A percentile compares a stretch with the other conserved stretches of the same genome.
phyloP scores from a whole-genome alignment of 805 yeast genomes.

The Scheffersomyces coipomensis region DNA sequence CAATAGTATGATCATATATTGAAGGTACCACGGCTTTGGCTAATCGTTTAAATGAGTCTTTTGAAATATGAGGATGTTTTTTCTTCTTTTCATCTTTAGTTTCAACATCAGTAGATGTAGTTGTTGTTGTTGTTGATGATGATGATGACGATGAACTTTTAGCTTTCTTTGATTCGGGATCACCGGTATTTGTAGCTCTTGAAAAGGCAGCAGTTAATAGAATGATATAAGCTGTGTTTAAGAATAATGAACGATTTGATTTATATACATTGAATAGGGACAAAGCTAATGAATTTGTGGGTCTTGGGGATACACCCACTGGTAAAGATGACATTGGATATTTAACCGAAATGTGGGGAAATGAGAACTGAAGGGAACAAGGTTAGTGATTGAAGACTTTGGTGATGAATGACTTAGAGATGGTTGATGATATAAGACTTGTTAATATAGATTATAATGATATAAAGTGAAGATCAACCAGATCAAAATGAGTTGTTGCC shows the following conservation, averaged over 20 bases:
- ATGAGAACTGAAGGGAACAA: no score
- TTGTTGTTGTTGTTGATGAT: conserved; percentile 4
- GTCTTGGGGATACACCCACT: no score
- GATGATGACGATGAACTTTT: neutral
- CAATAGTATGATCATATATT: conserved; percentile 24
- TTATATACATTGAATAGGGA: conserved; percentile 34
- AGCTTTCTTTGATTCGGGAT: conserved; percentile 5
- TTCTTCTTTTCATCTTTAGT: conserved; percentile 6
- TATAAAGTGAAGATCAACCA: no score
- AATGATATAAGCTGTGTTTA: conserved; percentile 41
- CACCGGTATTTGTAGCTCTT: conserved; percentile 33
- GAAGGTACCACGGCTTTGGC: conserved; percentile 35
- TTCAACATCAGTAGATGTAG: conserved; percentile 1
- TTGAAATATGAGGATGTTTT: conserved; percentile 24
- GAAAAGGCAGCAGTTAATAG: conserved; percentile 42
- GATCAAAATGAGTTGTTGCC: no score
- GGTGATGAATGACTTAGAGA: no score
- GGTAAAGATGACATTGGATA: no score
- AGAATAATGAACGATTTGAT: conserved; percentile 37
- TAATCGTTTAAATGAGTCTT: conserved; percentile 28
- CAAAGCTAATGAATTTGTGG: conserved; percentile 16
- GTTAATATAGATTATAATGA: no score
- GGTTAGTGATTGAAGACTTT: no score
- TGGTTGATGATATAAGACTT: no score
- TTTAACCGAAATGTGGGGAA: no score